Evolutionary conservation across 768 basidiomycete species (phyloP).

Genomic region (Leucocoprinus leucothites): DNA sequence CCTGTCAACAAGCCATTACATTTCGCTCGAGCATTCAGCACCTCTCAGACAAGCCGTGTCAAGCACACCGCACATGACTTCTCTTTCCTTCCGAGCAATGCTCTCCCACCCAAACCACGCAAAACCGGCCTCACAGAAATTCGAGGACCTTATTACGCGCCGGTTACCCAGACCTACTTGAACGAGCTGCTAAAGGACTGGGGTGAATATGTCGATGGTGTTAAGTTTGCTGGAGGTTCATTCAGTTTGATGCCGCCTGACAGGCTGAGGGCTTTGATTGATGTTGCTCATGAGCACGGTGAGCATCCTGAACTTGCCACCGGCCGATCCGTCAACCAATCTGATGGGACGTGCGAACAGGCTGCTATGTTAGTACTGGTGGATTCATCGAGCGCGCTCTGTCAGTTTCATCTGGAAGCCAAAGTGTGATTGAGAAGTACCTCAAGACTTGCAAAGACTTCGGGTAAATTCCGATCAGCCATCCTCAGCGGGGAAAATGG

Average conservation of each 20-base stretch:
- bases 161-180: constrained; percentile 37
- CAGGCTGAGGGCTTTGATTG: constrained; percentile 32
- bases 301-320: constrained; percentile 23
- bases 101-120: constrained; percentile 31
- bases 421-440: constrained; percentile 30
- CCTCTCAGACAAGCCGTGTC: background rate
- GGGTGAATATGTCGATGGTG: constrained; percentile 40
- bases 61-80: constrained; percentile 11
- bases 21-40: background rate
- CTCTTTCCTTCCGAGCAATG: constrained; percentile 28
- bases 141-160: constrained; percentile 41
- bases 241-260: constrained; percentile 41
- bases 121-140: constrained; percentile 40
- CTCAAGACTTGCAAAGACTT: constrained; percentile 33
- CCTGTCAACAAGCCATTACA: background rate
- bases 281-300: constrained; percentile 36
- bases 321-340: background rate
- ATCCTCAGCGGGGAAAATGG: no score
- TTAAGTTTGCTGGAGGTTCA: constrained; percentile 43
- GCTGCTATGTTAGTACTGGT: constrained; percentile 38
- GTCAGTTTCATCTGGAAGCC: constrained; percentile 29
- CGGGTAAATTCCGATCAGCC: constrained; percentile 20
- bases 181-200: constrained; percentile 38
- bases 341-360: background rate
- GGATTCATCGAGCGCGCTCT: constrained; percentile 38